phyloP scores from a whole-genome alignment of 805 yeast species.

The Grigorovia humatica region DNA sequence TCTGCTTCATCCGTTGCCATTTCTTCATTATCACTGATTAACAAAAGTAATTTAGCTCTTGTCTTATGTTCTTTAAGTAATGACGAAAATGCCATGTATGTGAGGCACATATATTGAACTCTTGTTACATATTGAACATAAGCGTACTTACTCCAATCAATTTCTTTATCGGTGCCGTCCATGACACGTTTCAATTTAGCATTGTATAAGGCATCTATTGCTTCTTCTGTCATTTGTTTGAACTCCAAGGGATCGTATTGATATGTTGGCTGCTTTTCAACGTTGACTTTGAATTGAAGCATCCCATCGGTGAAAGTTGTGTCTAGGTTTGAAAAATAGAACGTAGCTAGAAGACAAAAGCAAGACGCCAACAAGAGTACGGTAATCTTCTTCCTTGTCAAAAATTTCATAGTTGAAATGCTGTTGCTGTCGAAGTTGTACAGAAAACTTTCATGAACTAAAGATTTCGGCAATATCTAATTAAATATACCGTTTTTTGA shows the following conservation, averaged over 20 bases:
- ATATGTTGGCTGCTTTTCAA: too few relatives aligned
- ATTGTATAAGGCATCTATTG: constrained; percentile 18
- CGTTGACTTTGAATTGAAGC: too few relatives aligned
- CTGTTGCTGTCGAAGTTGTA: too few relatives aligned
- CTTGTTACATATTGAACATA: constrained; percentile 55
- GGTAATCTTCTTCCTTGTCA: too few relatives aligned
- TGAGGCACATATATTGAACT: constrained; percentile 39
- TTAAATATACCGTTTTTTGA: too few relatives aligned
- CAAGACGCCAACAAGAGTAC: too few relatives aligned
- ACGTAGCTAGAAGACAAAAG: too few relatives aligned
- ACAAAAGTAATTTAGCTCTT: constrained; percentile 38
- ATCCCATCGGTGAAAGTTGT: too few relatives aligned
- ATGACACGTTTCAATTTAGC: constrained; percentile 5
- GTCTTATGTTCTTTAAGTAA: constrained; percentile 30
- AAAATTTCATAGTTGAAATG: too few relatives aligned
- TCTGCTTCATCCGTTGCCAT: constrained; percentile 1
- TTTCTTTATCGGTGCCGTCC: constrained; percentile 7
- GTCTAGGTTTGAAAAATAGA: too few relatives aligned
- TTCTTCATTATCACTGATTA: constrained; percentile 26
- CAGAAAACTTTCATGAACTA: too few relatives aligned
- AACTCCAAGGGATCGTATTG: constrained; percentile 21
- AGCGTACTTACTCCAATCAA: constrained; percentile 39
- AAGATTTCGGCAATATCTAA: too few relatives aligned
- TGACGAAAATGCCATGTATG: constrained; percentile 37
- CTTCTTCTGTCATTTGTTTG: constrained; percentile 22